Evolutionary conservation across 495 filamentous ascomycete species (phyloP).

Genomic region (Neurospora sp.): DNA sequence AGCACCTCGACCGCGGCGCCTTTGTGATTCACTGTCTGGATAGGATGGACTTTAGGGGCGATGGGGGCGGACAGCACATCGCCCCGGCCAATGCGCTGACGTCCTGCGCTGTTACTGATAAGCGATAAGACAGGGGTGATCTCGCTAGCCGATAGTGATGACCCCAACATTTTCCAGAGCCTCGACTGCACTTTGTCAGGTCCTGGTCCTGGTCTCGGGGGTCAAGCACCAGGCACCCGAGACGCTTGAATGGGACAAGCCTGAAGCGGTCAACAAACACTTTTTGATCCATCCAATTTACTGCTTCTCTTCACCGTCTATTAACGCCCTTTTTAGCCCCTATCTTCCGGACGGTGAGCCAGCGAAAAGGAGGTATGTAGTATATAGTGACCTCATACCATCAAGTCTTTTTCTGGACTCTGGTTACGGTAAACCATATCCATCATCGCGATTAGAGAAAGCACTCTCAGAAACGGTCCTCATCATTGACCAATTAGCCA

Average conservation of each 20-base stretch:
- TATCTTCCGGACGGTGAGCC: background rate
- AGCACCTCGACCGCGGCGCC: background rate
- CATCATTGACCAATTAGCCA: slow-evolving; percentile 1
- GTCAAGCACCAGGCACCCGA: background rate
- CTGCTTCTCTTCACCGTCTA: background rate
- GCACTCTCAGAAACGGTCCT: background rate
- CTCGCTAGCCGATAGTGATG: background rate
- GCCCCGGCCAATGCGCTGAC: background rate
- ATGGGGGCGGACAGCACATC: background rate
- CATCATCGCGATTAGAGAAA: too few species aligned
- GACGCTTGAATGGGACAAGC: background rate
- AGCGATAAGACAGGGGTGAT: background rate
- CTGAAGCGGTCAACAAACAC: background rate
- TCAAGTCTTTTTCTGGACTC: background rate
- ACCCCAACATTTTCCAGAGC: background rate
- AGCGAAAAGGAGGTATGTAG: background rate
- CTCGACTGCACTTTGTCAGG: background rate
- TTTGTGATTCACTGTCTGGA: background rate
- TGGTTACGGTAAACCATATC: background rate
- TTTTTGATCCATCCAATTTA: background rate
- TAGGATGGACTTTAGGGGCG: background rate
- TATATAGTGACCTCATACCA: background rate
- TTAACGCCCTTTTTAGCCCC: background rate
- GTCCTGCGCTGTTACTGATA: background rate
- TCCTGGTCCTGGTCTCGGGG: background rate